Percentiles rank a stretch among this genome's conserved stretches.
These are phyloP conservation scores for Vanderwaltozyma polyspora DNA, from an alignment of 805 yeast species.

Conservation along the genomic window DNA sequence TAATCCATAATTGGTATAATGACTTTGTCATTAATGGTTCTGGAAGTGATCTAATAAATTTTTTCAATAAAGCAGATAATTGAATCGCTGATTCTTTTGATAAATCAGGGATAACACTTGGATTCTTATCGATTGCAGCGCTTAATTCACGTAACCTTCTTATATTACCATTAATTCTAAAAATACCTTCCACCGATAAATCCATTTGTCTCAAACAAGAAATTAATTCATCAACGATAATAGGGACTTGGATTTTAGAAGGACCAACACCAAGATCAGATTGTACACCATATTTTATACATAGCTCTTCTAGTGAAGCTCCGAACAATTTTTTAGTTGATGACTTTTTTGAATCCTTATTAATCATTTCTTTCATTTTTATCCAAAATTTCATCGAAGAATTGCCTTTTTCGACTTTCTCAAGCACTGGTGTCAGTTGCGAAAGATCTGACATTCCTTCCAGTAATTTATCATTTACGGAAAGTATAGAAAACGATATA, in stretches of 20 bases:
- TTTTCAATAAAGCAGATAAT: slow-evolving; percentile 83
- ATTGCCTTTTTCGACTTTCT: neutral
- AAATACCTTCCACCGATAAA: slow-evolving; percentile 91
- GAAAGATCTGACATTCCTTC: slow-evolving; percentile 3
- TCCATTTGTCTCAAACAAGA: slow-evolving; percentile 80
- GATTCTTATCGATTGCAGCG: slow-evolving; percentile 60
- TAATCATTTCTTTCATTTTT: slow-evolving; percentile 21
- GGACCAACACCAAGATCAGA: slow-evolving; percentile 82
- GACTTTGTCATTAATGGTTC: slow-evolving; percentile 74
- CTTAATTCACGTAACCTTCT: slow-evolving; percentile 64
- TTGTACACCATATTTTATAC: slow-evolving; percentile 65
- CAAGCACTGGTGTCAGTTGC: slow-evolving; percentile 1
- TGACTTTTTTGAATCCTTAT: slow-evolving; percentile 17
- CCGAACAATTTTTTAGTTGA: slow-evolving; percentile 54
- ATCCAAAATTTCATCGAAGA: slow-evolving; percentile 18
- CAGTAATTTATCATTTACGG: slow-evolving; percentile 11
- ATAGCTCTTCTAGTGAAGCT: slow-evolving; percentile 55
- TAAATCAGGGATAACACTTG: slow-evolving; percentile 60
- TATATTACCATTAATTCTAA: slow-evolving; percentile 93
- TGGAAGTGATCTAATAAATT: slow-evolving; percentile 85
- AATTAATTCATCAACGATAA: slow-evolving; percentile 76
- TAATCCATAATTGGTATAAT: slow-evolving; percentile 69
- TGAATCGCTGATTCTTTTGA: slow-evolving; percentile 77
- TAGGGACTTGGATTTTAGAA: slow-evolving; percentile 66
- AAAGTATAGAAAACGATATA: slow-evolving; percentile 35